Conservation (phyloP, 2,329 filamentous ascomycete genomes). For the Berkeleyomyces basicola region DNA sequence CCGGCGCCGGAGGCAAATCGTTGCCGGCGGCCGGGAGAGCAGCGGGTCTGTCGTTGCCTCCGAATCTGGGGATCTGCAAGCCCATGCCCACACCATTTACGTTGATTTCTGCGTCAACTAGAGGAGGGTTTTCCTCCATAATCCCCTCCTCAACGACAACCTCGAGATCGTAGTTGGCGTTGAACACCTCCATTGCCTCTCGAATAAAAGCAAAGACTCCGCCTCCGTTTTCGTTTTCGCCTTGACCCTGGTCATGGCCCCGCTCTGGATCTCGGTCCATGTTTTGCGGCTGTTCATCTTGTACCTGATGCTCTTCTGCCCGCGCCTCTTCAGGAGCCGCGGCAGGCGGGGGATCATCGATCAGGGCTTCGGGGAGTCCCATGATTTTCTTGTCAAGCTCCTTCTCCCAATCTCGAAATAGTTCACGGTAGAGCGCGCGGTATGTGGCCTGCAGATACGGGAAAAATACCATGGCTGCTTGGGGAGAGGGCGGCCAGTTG, state of each 20-base stretch:
- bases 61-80: background rate
- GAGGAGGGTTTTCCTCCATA: conserved; percentile 20
- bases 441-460: conserved; percentile 32
- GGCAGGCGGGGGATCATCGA: conserved; percentile 15
- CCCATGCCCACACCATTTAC: background rate
- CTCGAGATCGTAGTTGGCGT: conserved; percentile 10
- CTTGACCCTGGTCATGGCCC: conserved; percentile 16
- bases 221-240: conserved; percentile 16
- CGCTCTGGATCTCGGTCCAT: conserved; percentile 15
- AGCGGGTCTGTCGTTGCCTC: background rate
- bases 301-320: background rate
- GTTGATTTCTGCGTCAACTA: conserved; percentile 7
- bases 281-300: background rate
- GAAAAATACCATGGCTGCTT: conserved; percentile 32
- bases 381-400: conserved; percentile 31
- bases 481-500: conserved; percentile 37
- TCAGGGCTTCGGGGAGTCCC: conserved; percentile 20
- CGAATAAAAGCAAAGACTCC: conserved; percentile 10
- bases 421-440: conserved; percentile 28
- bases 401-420: conserved; percentile 31
- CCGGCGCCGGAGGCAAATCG: background rate
- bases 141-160: conserved; percentile 16
- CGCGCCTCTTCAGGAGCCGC: background rate
- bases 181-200: background rate
- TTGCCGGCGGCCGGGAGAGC: background rate